Conservation (phyloP, 805 yeast genomes). For the Zygosaccharomyces lentus region DNA sequence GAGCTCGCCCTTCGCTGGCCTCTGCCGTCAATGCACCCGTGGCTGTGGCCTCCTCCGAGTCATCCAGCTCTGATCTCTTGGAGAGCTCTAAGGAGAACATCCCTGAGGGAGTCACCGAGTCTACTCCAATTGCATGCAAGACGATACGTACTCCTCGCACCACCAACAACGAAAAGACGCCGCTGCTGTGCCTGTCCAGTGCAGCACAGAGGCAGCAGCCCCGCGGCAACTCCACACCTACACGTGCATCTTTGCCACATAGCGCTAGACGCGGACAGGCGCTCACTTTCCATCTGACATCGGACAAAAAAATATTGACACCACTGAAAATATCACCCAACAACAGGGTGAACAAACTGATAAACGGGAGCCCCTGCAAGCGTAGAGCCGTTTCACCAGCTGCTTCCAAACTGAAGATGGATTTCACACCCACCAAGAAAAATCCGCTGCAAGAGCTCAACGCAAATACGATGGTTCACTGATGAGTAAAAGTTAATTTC, state of each 20-base stretch:
- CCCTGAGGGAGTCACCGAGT: constrained; percentile 1
- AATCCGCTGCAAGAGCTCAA: constrained; percentile 23
- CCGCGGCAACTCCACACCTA: constrained; percentile 18
- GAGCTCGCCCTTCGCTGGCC: neutral
- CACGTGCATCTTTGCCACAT: constrained; percentile 13
- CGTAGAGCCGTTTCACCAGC: constrained; percentile 8
- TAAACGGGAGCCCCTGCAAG: constrained; percentile 21
- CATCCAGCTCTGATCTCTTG: constrained; percentile 1
- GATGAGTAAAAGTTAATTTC: neutral
- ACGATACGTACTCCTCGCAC: constrained; percentile 4
- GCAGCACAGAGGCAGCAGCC: neutral
- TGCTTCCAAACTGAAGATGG: constrained; percentile 12
- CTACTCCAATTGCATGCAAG: constrained; percentile 10
- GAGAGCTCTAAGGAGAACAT: neutral
- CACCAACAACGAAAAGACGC: constrained; percentile 1
- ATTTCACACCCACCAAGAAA: constrained; percentile 16
- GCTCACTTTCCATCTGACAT: constrained; percentile 32
- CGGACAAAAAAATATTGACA: constrained; percentile 30
- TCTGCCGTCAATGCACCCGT: neutral
- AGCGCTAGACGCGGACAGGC: constrained; percentile 30
- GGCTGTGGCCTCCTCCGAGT: neutral
- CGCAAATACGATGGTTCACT: constrained; percentile 18
- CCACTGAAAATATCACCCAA: constrained; percentile 33
- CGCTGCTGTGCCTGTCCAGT: neutral
- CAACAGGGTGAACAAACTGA: constrained; percentile 33